Evolutionary conservation across 2,329 filamentous ascomycete species (phyloP).

Genomic region (Botrytis deweyae): DNA sequence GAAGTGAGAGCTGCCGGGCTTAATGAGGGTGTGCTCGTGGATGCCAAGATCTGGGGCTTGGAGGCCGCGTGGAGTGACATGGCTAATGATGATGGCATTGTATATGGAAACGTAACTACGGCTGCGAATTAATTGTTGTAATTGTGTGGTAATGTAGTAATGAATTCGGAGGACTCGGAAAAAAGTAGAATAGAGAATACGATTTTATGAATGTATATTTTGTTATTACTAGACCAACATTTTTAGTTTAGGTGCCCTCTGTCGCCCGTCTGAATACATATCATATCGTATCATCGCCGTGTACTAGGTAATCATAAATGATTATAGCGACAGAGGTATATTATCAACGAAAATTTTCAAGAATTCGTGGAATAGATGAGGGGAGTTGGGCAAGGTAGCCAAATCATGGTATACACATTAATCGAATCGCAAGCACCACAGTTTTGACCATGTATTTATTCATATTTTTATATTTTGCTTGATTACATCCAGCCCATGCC

Average conservation of each 20-base stretch:
- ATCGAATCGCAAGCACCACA: not conserved
- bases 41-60: conserved; percentile 42
- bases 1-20: conserved; percentile 32
- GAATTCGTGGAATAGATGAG: not conserved
- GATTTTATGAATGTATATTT: not conserved
- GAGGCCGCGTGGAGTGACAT: conserved; percentile 41
- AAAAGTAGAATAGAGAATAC: not conserved
- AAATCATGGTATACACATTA: not conserved
- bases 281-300: not conserved
- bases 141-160: not conserved
- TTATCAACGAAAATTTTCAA: not conserved
- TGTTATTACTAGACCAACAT: not conserved
- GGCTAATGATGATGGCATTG: conserved; percentile 28
- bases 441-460: not conserved
- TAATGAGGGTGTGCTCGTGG: conserved; percentile 32
- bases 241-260: not conserved
- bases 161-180: not conserved
- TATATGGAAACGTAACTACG: conserved; percentile 32
- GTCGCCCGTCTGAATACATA: not conserved
- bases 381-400: no score
- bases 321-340: not conserved
- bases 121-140: not conserved
- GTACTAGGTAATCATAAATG: not conserved
- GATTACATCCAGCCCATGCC: not conserved
- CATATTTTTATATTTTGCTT: not conserved